phyloP scores from a whole-genome alignment of 805 yeast species.

The Ogataea polymorpha region DNA sequence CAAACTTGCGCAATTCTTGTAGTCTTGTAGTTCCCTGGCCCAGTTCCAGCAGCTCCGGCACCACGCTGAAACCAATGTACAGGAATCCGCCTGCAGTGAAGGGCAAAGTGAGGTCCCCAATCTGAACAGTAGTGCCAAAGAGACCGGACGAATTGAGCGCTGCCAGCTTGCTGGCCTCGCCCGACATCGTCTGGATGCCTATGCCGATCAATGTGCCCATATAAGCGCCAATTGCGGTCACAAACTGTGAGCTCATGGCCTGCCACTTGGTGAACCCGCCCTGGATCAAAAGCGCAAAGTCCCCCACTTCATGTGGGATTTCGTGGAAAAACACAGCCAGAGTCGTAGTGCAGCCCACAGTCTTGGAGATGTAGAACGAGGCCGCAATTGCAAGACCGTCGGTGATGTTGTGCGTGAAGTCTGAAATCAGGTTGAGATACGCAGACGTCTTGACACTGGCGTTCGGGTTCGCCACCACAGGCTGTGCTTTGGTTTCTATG shows the following conservation, averaged over 20 bases:
- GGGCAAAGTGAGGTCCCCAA: slow-evolving; percentile 57
- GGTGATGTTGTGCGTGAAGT: slow-evolving; percentile 70
- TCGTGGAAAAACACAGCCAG: slow-evolving; percentile 74
- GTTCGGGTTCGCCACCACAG: slow-evolving; percentile 34
- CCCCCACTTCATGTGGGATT: slow-evolving; percentile 80
- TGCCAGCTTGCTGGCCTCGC: slow-evolving; percentile 1
- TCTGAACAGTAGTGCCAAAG: slow-evolving; percentile 48
- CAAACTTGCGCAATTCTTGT: slow-evolving; percentile 38
- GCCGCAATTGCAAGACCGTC: slow-evolving; percentile 77
- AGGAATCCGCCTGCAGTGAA: slow-evolving; percentile 76
- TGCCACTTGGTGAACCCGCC: slow-evolving; percentile 66
- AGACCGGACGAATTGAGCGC: slow-evolving; percentile 11
- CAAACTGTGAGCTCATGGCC: slow-evolving; percentile 63
- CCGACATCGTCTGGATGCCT: slow-evolving; percentile 40
- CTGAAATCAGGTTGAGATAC: slow-evolving; percentile 64
- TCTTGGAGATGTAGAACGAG: slow-evolving; percentile 57
- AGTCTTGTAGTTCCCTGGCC: slow-evolving; percentile 34
- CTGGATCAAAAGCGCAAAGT: slow-evolving; percentile 67
- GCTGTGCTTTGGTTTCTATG: slow-evolving; percentile 15
- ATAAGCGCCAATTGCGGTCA: slow-evolving; percentile 64
- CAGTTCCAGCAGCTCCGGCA: slow-evolving; percentile 63
- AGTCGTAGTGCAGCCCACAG: slow-evolving; percentile 65
- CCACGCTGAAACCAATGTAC: slow-evolving; percentile 73
- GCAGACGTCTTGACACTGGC: slow-evolving; percentile 50
- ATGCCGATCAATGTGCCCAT: slow-evolving; percentile 67